A percentile compares a stretch with the other conserved stretches of the same genome.
Conservation (phyloP, 768 basidiomycete genomes). For the Neoboletus brunneissimus region DNA sequence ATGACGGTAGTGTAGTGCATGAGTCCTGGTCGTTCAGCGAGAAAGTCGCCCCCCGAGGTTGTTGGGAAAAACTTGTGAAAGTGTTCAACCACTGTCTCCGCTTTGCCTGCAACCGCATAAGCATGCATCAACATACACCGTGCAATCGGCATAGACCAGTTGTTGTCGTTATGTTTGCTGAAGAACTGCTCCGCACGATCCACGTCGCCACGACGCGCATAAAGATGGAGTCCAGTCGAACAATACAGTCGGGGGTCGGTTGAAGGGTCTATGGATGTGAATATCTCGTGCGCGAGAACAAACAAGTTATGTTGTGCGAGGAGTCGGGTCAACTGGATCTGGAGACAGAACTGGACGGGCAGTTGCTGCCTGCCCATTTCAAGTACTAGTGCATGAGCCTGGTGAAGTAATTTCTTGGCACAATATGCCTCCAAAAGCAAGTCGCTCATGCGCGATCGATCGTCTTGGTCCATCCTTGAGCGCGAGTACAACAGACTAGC, state of each 20-base stretch:
- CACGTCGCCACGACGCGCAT: constrained; percentile 51
- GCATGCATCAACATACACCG: constrained; percentile 53
- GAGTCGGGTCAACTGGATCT: constrained; percentile 39
- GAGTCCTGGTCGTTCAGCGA: constrained; percentile 39
- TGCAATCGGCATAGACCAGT: constrained; percentile 29
- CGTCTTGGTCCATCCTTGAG: constrained; percentile 25
- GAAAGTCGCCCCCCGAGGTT: constrained; percentile 25
- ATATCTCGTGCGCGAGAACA: constrained; percentile 45
- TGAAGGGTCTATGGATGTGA: constrained; percentile 29
- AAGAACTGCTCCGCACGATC: constrained; percentile 44
- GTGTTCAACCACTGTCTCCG: constrained; percentile 40
- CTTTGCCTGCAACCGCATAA: constrained; percentile 47
- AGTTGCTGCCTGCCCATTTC: constrained; percentile 40
- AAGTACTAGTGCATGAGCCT: constrained; percentile 40
- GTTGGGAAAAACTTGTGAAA: constrained; percentile 57
- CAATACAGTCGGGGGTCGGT: constrained; percentile 23
- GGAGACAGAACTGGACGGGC: constrained; percentile 26
- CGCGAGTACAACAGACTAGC: constrained; percentile 21
- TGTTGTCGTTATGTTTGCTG: constrained; percentile 31
- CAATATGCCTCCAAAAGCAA: constrained; percentile 44
- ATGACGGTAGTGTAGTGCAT: constrained; percentile 58
- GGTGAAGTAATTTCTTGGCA: constrained; percentile 28
- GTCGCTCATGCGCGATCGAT: constrained; percentile 33
- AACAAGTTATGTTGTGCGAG: constrained; percentile 41
- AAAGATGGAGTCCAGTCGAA: constrained; percentile 50